Conservation (phyloP, 805 yeast species). For the Starmera amethionina region DNA sequence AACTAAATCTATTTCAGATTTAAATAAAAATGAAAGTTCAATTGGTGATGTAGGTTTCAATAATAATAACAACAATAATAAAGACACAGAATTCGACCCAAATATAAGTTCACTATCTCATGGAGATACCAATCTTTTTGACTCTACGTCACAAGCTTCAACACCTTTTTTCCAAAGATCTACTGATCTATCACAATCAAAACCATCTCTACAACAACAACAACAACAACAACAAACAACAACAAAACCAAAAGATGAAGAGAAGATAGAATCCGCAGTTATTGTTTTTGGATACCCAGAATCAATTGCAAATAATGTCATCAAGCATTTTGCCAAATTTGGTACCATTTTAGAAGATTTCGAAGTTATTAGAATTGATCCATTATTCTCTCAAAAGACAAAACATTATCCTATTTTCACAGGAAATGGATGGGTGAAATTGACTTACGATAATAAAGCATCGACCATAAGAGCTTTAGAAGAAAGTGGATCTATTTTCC, state of each 20-base stretch:
- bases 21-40: conserved; percentile 27
- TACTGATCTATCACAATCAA: not conserved
- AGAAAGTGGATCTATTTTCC: conserved; percentile 68
- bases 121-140: too few species aligned
- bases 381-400: conserved; percentile 13
- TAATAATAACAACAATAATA: conserved; percentile 5
- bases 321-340: conserved; percentile 67
- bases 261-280: conserved; percentile 47
- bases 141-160: not conserved
- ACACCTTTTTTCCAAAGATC: not conserved
- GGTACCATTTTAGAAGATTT: conserved; percentile 76
- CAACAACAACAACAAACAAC: not conserved
- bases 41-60: conserved; percentile 13
- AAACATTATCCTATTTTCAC: conserved; percentile 59
- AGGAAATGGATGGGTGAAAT: conserved; percentile 86
- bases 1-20: conserved; percentile 27
- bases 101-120: too few species aligned
- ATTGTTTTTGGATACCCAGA: conserved; percentile 88
- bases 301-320: conserved; percentile 51
- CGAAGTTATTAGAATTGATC: conserved; percentile 27
- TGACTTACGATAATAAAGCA: conserved; percentile 68
- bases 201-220: not conserved
- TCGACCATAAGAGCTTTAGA: conserved; percentile 78
- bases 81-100: not conserved
- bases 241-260: conserved; percentile 2